Base-by-base conservation (phyloP, 352 stramenopile species). In the Globisporangium orthogonon region DNA sequence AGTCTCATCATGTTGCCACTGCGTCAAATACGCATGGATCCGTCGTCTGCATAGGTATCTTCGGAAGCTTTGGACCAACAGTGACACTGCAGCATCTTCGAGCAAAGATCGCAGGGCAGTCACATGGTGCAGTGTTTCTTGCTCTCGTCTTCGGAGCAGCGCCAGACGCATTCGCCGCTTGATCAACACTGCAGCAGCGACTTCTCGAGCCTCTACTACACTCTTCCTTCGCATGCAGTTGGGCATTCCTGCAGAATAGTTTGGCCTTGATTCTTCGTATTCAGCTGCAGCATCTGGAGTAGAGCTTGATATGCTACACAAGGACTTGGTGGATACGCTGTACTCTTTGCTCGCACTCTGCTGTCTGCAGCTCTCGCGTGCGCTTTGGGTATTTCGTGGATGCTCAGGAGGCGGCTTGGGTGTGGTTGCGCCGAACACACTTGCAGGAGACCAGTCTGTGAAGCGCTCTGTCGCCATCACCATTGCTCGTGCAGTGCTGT, bases 361-460 rank as follows among this genome's bases (percentile, higher is more conserved):
- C 13, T 39, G 13, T 29, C 43, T 3, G 3, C 48, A 18, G 28
- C 33, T 28, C n/a, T 17, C 58, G 37, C 11, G 13, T 4, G 37
- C 11, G 9, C 33, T 5, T 9, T 37, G 33, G 4, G 33, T 37
- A 17, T 13, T 43, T 17, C 11, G 37, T 13, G 37, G 17, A 0
- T 43, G 10, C 35, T 40, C 35, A 11, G 14, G 0, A 40, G 35
- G 35, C 0, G 7, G 7, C 10, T 40, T 11, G 7, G 37, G 37
- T 17, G 37, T 44, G 11, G 55, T 57, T 5, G 50, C 40, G 1
- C 66, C 67, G 52, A 84, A 83, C 14, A 82, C 67, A 39, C 71
- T 81, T 15, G 66, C 62, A 14, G 71, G 67, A 7, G 73, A 80
- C 73, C 69, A 80, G 58, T 80, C 69, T 3, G 56, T 37, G 28